Evolutionary conservation across 2,329 filamentous ascomycete genomes (phyloP).

Genomic region (Alternaria postmessia): DNA sequence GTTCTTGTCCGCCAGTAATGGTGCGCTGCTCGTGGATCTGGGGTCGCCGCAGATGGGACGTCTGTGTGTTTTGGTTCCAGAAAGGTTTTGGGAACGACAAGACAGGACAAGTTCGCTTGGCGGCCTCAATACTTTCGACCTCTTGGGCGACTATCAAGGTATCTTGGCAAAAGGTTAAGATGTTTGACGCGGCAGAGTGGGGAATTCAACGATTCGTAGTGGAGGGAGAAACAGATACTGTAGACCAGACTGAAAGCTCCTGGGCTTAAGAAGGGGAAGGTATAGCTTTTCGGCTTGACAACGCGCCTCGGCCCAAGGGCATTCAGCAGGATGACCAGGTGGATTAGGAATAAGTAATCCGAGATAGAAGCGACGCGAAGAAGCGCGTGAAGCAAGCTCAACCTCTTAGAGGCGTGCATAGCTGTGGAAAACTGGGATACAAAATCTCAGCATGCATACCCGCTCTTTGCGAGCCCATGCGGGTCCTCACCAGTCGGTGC

Average conservation of each 20-base stretch:
- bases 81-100: constrained; percentile 36
- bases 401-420: constrained; percentile 24
- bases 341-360: constrained; percentile 23
- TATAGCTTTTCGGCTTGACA: constrained; percentile 17
- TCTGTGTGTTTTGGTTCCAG: constrained; percentile 27
- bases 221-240: constrained; percentile 18
- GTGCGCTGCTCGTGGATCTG: constrained; percentile 31
- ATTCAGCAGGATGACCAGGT: constrained; percentile 16
- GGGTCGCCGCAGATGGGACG: constrained; percentile 22
- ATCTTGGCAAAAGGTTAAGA: constrained; percentile 28
- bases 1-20: constrained; percentile 18
- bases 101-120: constrained; percentile 27
- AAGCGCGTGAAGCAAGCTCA: constrained; percentile 22
- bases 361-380: constrained; percentile 27
- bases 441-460: constrained; percentile 29
- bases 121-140: constrained; percentile 36
- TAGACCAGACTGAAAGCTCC: constrained; percentile 10
- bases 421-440: constrained; percentile 25
- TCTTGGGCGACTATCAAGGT: constrained; percentile 34
- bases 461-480: constrained; percentile 23
- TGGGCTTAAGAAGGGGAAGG: constrained; percentile 18
- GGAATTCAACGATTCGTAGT: constrained; percentile 28
- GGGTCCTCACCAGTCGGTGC: constrained; percentile 17
- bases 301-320: constrained; percentile 27
- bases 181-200: constrained; percentile 44